phyloP scores from a whole-genome alignment of 495 filamentous ascomycete species.

The Hypomontagnella monticulosa region DNA sequence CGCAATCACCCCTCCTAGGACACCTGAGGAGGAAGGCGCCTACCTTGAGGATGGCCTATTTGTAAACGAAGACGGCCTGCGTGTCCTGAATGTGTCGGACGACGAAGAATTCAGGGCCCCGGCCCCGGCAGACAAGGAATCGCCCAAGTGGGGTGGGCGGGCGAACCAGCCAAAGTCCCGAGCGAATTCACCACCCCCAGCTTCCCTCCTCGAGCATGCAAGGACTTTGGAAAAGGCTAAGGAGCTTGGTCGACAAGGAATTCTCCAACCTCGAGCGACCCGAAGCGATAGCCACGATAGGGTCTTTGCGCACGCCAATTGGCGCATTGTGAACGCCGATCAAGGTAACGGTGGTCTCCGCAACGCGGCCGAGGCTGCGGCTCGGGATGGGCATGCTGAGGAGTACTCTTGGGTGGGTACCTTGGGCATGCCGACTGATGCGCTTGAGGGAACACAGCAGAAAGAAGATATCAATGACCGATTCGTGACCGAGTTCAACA shows the following conservation, averaged over 20 bases:
- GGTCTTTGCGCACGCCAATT: slow-evolving; percentile 72
- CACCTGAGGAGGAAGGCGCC: slow-evolving; percentile 63
- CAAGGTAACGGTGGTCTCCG: slow-evolving; percentile 91
- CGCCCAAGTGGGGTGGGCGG: slow-evolving; percentile 75
- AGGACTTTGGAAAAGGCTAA: slow-evolving; percentile 63
- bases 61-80: slow-evolving; percentile 61
- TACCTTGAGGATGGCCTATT: slow-evolving; percentile 67
- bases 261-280: slow-evolving; percentile 56
- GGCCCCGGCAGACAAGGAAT: slow-evolving; percentile 71
- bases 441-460: slow-evolving; percentile 70
- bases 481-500: slow-evolving; percentile 80
- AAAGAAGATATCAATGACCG: slow-evolving; percentile 81
- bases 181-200: slow-evolving; percentile 72
- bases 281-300: slow-evolving; percentile 69
- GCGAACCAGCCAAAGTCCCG: slow-evolving; percentile 78
- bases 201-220: slow-evolving; percentile 72
- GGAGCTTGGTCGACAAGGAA: slow-evolving; percentile 57
- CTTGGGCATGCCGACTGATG: slow-evolving; percentile 89
- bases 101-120: slow-evolving; percentile 55
- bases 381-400: slow-evolving; percentile 67
- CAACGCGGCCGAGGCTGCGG: slow-evolving; percentile 83
- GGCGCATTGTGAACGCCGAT: slow-evolving; percentile 84
- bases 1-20: slow-evolving; percentile 64
- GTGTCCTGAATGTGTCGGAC: slow-evolving; percentile 49
- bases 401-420: slow-evolving; percentile 90